phyloP scores from a whole-genome alignment of 257 asterid species.

The Solanum ahanhuiri region DNA sequence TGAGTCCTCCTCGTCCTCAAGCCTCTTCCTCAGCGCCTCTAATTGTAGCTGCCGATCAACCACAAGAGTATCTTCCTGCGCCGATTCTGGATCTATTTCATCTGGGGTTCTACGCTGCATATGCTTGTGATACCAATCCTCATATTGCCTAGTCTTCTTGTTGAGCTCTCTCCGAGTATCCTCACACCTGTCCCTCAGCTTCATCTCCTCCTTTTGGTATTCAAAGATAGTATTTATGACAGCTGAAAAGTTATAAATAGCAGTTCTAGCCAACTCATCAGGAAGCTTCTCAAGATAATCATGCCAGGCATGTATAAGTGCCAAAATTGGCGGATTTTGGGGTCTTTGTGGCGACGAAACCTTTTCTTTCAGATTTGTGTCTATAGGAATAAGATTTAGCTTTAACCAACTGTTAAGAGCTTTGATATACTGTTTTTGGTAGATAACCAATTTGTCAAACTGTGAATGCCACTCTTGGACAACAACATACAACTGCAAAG shows the following conservation, averaged over 20 bases:
- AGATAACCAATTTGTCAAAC: constrained; percentile 55
- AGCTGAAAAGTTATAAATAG: constrained; percentile 65
- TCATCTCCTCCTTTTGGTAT: constrained; percentile 78
- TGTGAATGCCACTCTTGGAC: constrained; percentile 70
- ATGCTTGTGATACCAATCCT: constrained; percentile 63
- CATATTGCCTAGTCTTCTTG: constrained; percentile 52
- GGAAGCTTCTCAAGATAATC: constrained; percentile 71
- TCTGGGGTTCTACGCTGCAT: constrained; percentile 56
- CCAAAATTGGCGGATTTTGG: constrained; percentile 52
- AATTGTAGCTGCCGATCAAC: constrained; percentile 42
- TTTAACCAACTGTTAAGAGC: constrained; percentile 69
- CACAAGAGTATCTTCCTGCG: constrained; percentile 24
- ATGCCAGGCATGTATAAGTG: constrained; percentile 61
- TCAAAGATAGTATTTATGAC: constrained; percentile 53
- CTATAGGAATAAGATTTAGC: constrained; percentile 75
- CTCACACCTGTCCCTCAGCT: constrained; percentile 46
- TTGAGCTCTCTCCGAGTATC: constrained; percentile 59
- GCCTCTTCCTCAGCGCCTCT: constrained; percentile 38
- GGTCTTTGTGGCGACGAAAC: constrained; percentile 70
- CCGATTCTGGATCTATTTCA: constrained; percentile 53
- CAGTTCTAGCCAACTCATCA: constrained; percentile 61
- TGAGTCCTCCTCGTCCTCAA: constrained; percentile 60
- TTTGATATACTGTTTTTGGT: constrained; percentile 60
- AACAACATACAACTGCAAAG: constrained; percentile 66
- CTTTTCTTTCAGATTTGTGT: constrained; percentile 69